These are phyloP conservation scores for Trifolium dubium DNA, from an alignment of 306 rosid genomes.

Conservation along the genomic window DNA sequence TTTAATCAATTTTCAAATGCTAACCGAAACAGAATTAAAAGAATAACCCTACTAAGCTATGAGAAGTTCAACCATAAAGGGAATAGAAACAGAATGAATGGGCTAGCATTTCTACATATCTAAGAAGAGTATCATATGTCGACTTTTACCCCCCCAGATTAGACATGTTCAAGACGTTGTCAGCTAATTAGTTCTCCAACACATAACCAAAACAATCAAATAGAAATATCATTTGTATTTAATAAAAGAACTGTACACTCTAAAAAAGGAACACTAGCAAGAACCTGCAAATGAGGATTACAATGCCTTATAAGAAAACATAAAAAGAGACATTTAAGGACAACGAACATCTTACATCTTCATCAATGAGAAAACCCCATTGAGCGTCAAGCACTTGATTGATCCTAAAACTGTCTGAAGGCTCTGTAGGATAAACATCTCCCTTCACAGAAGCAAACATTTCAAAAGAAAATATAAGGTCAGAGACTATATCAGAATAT, in stretches of 20 bases:
- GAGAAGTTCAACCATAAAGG: neutral
- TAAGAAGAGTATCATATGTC: neutral
- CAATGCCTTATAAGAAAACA: conserved; percentile 27
- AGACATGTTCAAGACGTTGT: conserved; percentile 17
- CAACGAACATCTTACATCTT: conserved; percentile 65
- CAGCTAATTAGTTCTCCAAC: neutral
- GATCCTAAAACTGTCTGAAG: conserved; percentile 57
- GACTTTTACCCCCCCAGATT: neutral
- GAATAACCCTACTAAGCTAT: conserved; percentile 16
- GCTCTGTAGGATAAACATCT: conserved; percentile 90
- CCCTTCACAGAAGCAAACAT: conserved; percentile 59
- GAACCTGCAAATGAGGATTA: conserved; percentile 29
- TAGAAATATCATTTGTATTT: neutral
- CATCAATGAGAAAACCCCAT: conserved; percentile 84
- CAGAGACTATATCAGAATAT: conserved; percentile 26
- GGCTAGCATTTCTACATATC: conserved; percentile 16
- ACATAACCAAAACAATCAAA: conserved; percentile 5
- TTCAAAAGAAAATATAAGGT: conserved; percentile 33
- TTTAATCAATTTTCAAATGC: conserved; percentile 16
- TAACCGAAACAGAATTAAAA: conserved; percentile 5
- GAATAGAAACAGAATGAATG: conserved; percentile 12
- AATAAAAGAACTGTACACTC: conserved; percentile 32
- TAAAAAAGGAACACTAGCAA: conserved; percentile 17
- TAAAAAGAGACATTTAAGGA: conserved; percentile 32
- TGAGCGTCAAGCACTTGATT: conserved; percentile 86